Conservation (phyloP, 2,329 filamentous ascomycete genomes). For the Lachnellula subtilissima region DNA sequence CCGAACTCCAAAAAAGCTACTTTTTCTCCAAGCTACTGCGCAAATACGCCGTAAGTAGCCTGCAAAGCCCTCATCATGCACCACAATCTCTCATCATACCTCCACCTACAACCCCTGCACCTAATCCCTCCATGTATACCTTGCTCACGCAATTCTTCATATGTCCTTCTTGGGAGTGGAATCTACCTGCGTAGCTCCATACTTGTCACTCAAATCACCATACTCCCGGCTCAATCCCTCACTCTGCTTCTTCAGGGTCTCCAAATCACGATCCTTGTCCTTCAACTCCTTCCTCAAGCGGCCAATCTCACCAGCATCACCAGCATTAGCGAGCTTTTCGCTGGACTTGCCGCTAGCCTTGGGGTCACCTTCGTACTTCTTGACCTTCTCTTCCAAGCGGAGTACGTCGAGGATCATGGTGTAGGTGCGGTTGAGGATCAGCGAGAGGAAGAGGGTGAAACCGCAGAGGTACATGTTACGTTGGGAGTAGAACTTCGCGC, state of each 20-base stretch:
- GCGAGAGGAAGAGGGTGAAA: constrained; percentile 96
- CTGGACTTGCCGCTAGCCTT: constrained; percentile 59
- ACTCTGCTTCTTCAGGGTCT: constrained; percentile 88
- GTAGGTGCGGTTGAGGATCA: constrained; percentile 99
- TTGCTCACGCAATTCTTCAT: constrained; percentile 11
- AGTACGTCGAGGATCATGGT: constrained; percentile 56
- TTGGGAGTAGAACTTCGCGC: constrained; percentile 99
- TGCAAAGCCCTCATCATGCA: background rate
- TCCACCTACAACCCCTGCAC: background rate
- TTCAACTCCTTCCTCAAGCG: constrained; percentile 60
- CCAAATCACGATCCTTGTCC: constrained; percentile 76
- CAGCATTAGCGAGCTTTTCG: constrained; percentile 66
- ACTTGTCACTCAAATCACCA: constrained; percentile 77
- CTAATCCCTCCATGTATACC: background rate
- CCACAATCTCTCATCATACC: background rate
- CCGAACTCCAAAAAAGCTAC: background rate
- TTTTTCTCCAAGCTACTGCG: background rate
- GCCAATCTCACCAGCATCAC: constrained; percentile 71
- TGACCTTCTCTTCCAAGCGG: constrained; percentile 86
- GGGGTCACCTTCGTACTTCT: constrained; percentile 68
- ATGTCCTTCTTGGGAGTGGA: constrained; percentile 53
- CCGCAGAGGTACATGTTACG: constrained; percentile 99
- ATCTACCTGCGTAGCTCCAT: constrained; percentile 52
- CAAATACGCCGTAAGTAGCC: background rate
- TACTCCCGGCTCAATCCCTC: constrained; percentile 81